Evolutionary conservation across 169 alveolate genomes (phyloP), one percentile per base, ranked within the genome.

Genomic region (Cryptosporidium muris): DNA sequence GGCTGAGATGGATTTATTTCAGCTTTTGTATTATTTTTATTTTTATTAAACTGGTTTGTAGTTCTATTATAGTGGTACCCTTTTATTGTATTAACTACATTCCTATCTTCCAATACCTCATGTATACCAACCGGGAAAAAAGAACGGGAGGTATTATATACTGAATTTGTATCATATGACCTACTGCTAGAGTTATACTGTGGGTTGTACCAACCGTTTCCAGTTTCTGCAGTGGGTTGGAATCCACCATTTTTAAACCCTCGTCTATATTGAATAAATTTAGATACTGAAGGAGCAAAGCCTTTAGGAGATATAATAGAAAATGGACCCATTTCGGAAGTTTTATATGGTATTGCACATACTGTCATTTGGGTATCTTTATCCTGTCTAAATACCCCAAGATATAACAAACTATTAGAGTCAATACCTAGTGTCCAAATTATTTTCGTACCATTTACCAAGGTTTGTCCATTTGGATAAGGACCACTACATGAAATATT

Each of bases 1-100:
- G 85, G 85, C 34, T 74, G 85, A 63, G 60, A 74, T 47, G 85
- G 85, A 47, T 74, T 74, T 36, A 60, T 60, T 34, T 60, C 85
- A 12, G 48, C 1, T 45, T 34, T 74, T 11, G 85, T 74, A 48
- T 74, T 74, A 16, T 74, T 74, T 11, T 62, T 66, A 48, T 74
- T 38, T 48, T 74, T 74, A 8, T 74, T 68, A 74, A 74, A 74
- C 42, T 58, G 58, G 9, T 68, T 68, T 9, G 85, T 74, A 7
- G 85, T 63, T 7, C 74, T 74, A 9, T 74, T 74, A 25, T 74
- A 74, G 34, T 56, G 60, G 52, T 74, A 74, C 0, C 85, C 85
- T 36, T 66, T 14, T 1, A 63, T 66, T 8, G 85, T 54, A 16
- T 74, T 54, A 6, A 60, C 48, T 4, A 74, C 51, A 16, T 66